Conservation (phyloP, 2,329 filamentous ascomycete genomes). For the Madurella fahalii region DNA sequence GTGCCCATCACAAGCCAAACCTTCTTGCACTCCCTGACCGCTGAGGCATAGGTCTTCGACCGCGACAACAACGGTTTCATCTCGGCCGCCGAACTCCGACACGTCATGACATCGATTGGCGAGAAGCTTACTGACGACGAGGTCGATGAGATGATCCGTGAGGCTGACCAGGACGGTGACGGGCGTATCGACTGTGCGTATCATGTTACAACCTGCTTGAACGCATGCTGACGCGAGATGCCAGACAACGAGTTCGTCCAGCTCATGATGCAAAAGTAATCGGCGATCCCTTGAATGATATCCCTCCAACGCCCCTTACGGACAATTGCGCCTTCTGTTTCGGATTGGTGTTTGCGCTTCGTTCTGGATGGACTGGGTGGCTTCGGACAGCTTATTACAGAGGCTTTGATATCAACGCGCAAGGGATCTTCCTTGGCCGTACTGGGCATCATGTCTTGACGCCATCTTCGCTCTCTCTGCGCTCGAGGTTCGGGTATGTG, state of each 20-base stretch:
- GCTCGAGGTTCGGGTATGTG: background rate
- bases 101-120: constrained; percentile 89
- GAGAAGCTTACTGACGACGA: constrained; percentile 89
- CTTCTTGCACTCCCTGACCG: constrained; percentile 15
- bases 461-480: background rate
- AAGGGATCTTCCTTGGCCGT: constrained; percentile 13
- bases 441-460: constrained; percentile 8
- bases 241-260: constrained; percentile 89
- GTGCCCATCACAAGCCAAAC: constrained; percentile 9
- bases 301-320: constrained; percentile 14
- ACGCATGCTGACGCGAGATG: constrained; percentile 24
- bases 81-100: constrained; percentile 79
- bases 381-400: constrained; percentile 14
- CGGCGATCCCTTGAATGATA: constrained; percentile 13
- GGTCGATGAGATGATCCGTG: constrained; percentile 90
- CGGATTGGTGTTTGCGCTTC: constrained; percentile 19
- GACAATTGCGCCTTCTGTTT: constrained; percentile 18
- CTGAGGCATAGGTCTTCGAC: constrained; percentile 62
- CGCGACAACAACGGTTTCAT: constrained; percentile 92
- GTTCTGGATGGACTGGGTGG: constrained; percentile 24
- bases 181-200: constrained; percentile 80
- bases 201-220: background rate
- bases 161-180: constrained; percentile 85
- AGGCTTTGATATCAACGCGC: constrained; percentile 18
- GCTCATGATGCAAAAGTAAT: constrained; percentile 93